Evolutionary conservation across 805 yeast species (phyloP).

Genomic region (Starmerella floris): DNA sequence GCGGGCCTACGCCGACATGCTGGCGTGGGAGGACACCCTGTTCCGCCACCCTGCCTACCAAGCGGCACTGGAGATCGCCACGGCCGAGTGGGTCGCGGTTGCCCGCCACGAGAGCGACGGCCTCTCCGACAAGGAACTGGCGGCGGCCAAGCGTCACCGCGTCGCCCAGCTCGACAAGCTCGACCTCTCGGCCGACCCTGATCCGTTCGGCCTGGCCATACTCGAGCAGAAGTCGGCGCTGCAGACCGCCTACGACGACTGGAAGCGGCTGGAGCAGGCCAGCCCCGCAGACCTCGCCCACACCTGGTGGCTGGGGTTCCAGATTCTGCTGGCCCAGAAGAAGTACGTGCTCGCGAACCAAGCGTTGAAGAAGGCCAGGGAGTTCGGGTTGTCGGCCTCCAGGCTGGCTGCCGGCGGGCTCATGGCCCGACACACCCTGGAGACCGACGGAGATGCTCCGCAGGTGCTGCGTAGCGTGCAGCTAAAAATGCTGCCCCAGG

Average conservation of each 20-base stretch:
- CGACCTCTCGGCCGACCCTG: conserved; percentile 27
- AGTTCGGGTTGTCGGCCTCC: conserved; percentile 25
- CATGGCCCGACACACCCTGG: conserved; percentile 27
- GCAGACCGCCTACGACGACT: conserved; percentile 32
- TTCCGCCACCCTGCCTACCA: conserved; percentile 56
- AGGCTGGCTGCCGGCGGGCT: conserved; percentile 27
- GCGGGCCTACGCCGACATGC: conserved; percentile 61
- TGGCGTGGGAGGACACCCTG: conserved; percentile 70
- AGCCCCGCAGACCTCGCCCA: background rate
- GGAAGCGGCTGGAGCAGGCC: conserved; percentile 27
- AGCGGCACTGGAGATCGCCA: conserved; percentile 56
- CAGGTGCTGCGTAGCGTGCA: conserved; percentile 32
- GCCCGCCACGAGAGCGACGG: conserved; percentile 17
- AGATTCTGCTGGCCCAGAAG: conserved; percentile 33
- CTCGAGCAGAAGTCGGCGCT: conserved; percentile 31
- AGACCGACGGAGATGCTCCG: conserved; percentile 31
- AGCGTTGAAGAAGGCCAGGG: conserved; percentile 35
- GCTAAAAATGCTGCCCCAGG: conserved; percentile 21
- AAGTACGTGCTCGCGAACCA: conserved; percentile 43
- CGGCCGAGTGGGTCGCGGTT: conserved; percentile 22
- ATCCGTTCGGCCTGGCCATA: conserved; percentile 38
- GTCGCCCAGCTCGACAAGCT: conserved; percentile 35
- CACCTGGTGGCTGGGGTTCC: conserved; percentile 34
- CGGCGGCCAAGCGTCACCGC: conserved; percentile 33
- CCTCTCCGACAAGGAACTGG: conserved; percentile 25